phyloP scores from a whole-genome alignment of 1,284 basidiomycete genomes.

The Cutaneotrichosporon dermatis region DNA sequence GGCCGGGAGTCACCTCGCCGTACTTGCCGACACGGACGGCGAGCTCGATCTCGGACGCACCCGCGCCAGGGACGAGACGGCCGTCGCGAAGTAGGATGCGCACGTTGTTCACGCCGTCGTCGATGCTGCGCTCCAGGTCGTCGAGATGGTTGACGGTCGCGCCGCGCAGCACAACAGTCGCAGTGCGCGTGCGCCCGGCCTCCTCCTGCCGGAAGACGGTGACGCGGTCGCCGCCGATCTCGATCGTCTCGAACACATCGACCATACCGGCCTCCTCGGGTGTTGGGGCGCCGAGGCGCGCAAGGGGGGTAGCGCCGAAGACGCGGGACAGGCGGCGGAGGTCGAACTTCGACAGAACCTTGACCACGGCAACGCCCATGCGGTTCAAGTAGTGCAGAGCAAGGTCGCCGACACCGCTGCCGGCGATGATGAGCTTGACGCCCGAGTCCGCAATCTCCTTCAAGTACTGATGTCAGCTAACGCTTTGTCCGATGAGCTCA shows the following conservation, averaged over 20 bases:
- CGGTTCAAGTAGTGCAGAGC: conserved; percentile 96
- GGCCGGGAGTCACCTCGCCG: conserved; percentile 81
- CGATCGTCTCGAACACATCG: conserved; percentile 90
- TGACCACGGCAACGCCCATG: conserved; percentile 88
- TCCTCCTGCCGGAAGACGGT: conserved; percentile 83
- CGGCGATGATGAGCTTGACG: conserved; percentile 89
- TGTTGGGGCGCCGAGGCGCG: conserved; percentile 90
- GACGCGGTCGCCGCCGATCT: conserved; percentile 96
- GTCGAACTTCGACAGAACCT: conserved; percentile 97
- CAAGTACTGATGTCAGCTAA: conserved; percentile 66
- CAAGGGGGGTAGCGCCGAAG: conserved; percentile 91
- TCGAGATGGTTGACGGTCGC: conserved; percentile 93
- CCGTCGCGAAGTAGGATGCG: conserved; percentile 88
- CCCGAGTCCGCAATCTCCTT: conserved; percentile 96
- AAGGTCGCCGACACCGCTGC: conserved; percentile 88
- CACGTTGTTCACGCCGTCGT: conserved; percentile 96
- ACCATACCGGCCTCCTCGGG: conserved; percentile 93
- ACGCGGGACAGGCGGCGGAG: conserved; percentile 90
- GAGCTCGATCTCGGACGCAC: conserved; percentile 89
- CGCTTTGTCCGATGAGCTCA: too few species aligned
- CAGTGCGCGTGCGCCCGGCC: conserved; percentile 76
- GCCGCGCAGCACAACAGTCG: conserved; percentile 90
- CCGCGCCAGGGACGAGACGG: conserved; percentile 87
- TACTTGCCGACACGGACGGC: conserved; percentile 77
- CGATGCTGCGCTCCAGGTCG: conserved; percentile 91